These are phyloP conservation scores for Myxozyma monticola DNA, from an alignment of 805 yeast species.

Conservation along the genomic window DNA sequence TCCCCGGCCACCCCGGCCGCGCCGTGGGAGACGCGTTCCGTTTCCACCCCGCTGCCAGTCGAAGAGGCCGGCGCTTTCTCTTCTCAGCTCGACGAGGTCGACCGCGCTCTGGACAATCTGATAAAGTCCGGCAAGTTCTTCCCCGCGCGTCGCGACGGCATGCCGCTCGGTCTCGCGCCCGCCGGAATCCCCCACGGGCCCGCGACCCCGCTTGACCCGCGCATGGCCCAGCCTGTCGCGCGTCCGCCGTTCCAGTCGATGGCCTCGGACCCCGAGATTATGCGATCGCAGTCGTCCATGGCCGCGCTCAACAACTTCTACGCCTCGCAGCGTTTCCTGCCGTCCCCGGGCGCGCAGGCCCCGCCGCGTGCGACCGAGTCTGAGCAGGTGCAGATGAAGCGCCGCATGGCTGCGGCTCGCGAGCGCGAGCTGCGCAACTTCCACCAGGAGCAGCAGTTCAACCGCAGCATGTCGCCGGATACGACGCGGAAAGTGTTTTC, in stretches of 20 bases:
- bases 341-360: conserved; percentile 17
- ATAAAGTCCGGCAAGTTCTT: conserved; percentile 32
- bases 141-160: conserved; percentile 30
- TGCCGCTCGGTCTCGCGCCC: conserved; percentile 17
- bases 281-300: conserved; percentile 30
- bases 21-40: conserved; percentile 29
- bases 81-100: conserved; percentile 32
- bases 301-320: conserved; percentile 20
- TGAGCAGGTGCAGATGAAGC: conserved; percentile 32
- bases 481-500: conserved; percentile 21
- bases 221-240: conserved; percentile 27
- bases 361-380: conserved; percentile 14
- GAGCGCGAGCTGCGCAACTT: conserved; percentile 32
- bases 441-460: conserved; percentile 33
- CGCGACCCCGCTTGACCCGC: conserved; percentile 25
- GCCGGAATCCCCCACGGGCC: conserved; percentile 21
- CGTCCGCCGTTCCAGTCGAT: conserved; percentile 21
- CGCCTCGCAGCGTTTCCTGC: conserved; percentile 27
- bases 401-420: conserved; percentile 31
- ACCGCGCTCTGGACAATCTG: conserved; percentile 32
- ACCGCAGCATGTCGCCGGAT: conserved; percentile 30
- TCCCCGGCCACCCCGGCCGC: conserved; percentile 16
- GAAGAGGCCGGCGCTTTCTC: conserved; percentile 31
- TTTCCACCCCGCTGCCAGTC: conserved; percentile 21
- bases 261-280: conserved; percentile 23